Evolutionary conservation across 2,329 filamentous ascomycete species (phyloP), one percentile per base, ranked within the genome.

Genomic region (Alternaria triticimaculans): DNA sequence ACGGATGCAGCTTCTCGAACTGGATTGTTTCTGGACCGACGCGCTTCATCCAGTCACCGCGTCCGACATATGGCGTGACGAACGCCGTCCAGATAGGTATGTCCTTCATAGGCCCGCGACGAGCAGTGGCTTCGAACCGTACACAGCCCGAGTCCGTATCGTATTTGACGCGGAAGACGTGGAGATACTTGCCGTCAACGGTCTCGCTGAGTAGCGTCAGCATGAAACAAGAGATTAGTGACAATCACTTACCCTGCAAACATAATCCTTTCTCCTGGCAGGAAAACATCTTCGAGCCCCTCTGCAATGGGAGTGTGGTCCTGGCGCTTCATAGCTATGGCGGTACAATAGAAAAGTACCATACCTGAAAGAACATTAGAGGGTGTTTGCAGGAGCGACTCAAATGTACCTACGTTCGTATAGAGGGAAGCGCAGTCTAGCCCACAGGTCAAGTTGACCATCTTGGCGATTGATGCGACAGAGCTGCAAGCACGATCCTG

Each of bases 61-160:
- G 78, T 26, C 78, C 76, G 33, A 87, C 76, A 58, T 84, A 82
- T 23, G 82, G 76, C 1, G 76, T 78, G 18, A 80, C 77, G 46
- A 80, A 80, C 4, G 78, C 78, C 6, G 87, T 90, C 88, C 88
- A 90, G 59, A 89, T 85, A 0, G 88, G 87, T 3, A 86, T 84
- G 20, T 82, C 80, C 66, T 84, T 83, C 76, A 85, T 82, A 2
- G 83, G 81, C 1, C 87, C 87, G 25, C 83, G 80, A 26, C 83
- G 81, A 33, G 87, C 79, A 0, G 85, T 85, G n/a, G 86, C 85
- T 71, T 89, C 86, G 23, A 89, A 80, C 11, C 88, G 81, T 1
- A 89, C 79, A 5, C 83, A 83, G 11, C 83, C 82, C 2, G 85
- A 86, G 21, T 82, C 78, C 15, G 69, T 76, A 62, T 89, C 87